Evolutionary conservation across 164 flowering plant genomes (phyloP).

Genomic region (Cinnamomum chago): DNA sequence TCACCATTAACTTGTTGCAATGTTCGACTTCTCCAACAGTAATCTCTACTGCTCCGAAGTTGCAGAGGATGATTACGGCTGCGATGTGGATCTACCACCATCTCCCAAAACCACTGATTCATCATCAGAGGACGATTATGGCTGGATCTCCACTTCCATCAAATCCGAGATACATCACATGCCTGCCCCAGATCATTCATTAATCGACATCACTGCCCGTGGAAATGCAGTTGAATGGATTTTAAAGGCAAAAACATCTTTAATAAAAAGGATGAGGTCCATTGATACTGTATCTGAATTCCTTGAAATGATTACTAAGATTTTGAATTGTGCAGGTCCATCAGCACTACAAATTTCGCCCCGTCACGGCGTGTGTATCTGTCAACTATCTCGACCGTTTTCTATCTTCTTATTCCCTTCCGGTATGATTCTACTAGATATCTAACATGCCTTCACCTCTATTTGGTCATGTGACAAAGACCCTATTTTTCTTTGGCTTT

Average conservation of each 20-base stretch:
- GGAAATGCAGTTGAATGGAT: slow-evolving; percentile 65
- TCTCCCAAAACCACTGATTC: neutral
- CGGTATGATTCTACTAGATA: slow-evolving; percentile 24
- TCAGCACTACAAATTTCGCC: slow-evolving; percentile 40
- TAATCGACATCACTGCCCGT: slow-evolving; percentile 39
- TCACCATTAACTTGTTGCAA: neutral
- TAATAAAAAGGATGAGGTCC: neutral
- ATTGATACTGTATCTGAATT: neutral
- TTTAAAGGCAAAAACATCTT: slow-evolving; percentile 28
- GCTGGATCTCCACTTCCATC: slow-evolving; percentile 20
- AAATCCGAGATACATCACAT: slow-evolving; percentile 36
- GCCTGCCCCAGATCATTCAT: slow-evolving; percentile 32
- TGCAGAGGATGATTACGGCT: slow-evolving; percentile 18
- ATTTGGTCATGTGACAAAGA: slow-evolving; percentile 2
- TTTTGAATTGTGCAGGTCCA: slow-evolving; percentile 42
- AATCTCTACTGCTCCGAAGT: slow-evolving; percentile 27
- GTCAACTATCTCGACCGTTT: slow-evolving; percentile 72
- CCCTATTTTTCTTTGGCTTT: neutral
- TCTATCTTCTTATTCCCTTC: slow-evolving; percentile 39
- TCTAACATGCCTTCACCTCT: too few relatives aligned
- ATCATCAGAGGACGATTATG: slow-evolving; percentile 19
- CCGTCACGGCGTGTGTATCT: slow-evolving; percentile 54
- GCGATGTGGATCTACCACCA: slow-evolving; percentile 11
- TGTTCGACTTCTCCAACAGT: slow-evolving; percentile 15
- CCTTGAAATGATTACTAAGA: neutral